Evolutionary conservation across 129 eudicot genomes (phyloP), one percentile per base, ranked within the genome.

Genomic region (Dittrichia graveolens): DNA sequence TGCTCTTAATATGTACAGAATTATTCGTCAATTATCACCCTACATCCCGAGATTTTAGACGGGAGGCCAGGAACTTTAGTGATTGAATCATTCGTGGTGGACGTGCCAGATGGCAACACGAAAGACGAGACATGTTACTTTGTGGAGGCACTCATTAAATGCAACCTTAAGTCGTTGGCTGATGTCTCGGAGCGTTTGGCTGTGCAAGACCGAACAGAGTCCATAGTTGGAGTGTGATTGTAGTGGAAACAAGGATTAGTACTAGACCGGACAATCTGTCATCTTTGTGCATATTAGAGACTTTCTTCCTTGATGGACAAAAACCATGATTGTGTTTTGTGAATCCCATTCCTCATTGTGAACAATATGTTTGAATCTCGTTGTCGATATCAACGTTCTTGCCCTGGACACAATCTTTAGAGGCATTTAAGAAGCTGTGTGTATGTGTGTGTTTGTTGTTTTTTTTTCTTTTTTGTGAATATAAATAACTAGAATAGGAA

Each of bases 101-200:
- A 92, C 41, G 90, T 92, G 14, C 96, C 98, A 8, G 92, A 89
- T 3, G 98, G 98, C 4, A 92, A 92, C 75, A 92, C 98, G 9
- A 82, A 87, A 55, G 96, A 89, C 19, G 98, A 92, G 75, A 92
- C 98, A 9, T 87, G 92, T 75, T 92, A 89, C 88, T 92, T 92
- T 80, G 90, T 92, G 6, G 90, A 89, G 85, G 98, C 98, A 31
- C 76, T 92, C 40, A 92, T 92, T 73, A 85, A 89, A 62, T 92
- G 98, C 87, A 92, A 92, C 86, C 89, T 92, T 72, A 89, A 92
- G 76, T 92, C 98, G 7, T 77, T 92, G 61, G 92, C 92, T 68
- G 98, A 92, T 73, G 98, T 92, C 63, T 92, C 96, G 0, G 98
- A 89, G 82, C 88, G 91, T 31, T 79, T 92, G 83, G 91, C 96